Evolutionary conservation across 1,284 basidiomycete species (phyloP).

Genomic region (Ceratobasidium sp.): DNA sequence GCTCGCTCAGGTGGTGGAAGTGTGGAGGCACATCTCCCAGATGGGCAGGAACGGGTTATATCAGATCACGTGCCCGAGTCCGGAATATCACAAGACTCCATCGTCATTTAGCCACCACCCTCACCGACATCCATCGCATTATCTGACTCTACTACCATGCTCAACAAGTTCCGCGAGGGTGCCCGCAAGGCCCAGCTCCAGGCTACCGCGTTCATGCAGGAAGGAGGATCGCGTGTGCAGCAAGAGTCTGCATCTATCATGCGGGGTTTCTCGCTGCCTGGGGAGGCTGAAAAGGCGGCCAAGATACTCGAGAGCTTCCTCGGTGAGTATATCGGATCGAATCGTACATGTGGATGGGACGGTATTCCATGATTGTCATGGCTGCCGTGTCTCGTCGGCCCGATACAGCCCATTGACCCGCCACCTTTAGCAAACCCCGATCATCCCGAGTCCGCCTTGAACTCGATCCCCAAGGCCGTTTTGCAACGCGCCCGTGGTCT

Average conservation of each 20-base stretch:
- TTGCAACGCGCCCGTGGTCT: constrained; percentile 90
- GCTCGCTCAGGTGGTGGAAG: constrained; percentile 29
- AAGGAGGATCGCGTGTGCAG: constrained; percentile 69
- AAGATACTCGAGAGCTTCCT: constrained; percentile 90
- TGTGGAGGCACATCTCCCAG: constrained; percentile 18
- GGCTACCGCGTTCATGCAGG: constrained; percentile 73
- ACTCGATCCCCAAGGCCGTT: constrained; percentile 94
- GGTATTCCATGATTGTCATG: not conserved
- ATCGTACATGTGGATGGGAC: constrained; percentile 1
- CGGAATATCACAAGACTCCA: constrained; percentile 13
- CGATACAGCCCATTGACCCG: constrained; percentile 25
- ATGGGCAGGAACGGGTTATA: constrained; percentile 12
- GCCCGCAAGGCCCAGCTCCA: constrained; percentile 82
- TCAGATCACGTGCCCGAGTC: constrained; percentile 19
- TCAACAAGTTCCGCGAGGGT: constrained; percentile 80
- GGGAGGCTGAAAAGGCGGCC: constrained; percentile 90
- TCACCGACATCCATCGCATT: not conserved
- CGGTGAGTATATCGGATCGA: constrained; percentile 59
- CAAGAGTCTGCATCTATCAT: constrained; percentile 76
- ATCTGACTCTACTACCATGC: constrained; percentile 57
- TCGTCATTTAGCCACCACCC: constrained; percentile 39
- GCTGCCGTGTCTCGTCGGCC: constrained; percentile 7
- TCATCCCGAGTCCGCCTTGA: constrained; percentile 88
- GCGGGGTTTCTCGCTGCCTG: constrained; percentile 83
- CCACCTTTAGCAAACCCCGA: constrained; percentile 70